These are phyloP conservation scores for Nidula niveotomentosa DNA, from an alignment of 1,284 basidiomycete species.

Conservation along the genomic window DNA sequence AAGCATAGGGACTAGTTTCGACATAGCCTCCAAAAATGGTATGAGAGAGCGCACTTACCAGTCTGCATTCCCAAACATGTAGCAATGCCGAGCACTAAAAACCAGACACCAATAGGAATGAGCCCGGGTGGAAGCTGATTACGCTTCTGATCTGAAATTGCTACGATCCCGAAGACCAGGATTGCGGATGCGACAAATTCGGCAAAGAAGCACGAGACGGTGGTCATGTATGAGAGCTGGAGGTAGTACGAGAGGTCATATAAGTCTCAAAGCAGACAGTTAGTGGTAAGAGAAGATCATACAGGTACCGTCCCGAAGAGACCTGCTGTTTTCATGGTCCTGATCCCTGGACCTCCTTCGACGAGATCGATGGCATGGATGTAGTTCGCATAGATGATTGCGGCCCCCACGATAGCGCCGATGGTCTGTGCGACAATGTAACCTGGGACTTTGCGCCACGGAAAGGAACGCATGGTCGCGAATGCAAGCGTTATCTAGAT, in stretches of 20 bases:
- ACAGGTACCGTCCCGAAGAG: conserved; percentile 42
- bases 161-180: conserved; percentile 26
- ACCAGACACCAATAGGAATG: conserved; percentile 43
- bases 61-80: conserved; percentile 47
- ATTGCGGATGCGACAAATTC: conserved; percentile 36
- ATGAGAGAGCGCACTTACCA: conserved; percentile 4
- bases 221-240: conserved; percentile 22
- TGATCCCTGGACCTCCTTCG: conserved; percentile 35
- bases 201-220: conserved; percentile 27
- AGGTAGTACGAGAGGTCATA: neutral
- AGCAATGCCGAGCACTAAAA: conserved; percentile 44
- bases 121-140: conserved; percentile 22
- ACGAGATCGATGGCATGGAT: conserved; percentile 42
- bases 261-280: neutral
- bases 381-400: conserved; percentile 47
- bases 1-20: neutral
- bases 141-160: conserved; percentile 9
- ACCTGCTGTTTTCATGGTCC: conserved; percentile 40
- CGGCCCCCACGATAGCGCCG: conserved; percentile 42
- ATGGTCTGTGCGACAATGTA: conserved; percentile 47
- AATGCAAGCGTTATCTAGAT: conserved; percentile 48
- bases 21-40: neutral
- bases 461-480: conserved; percentile 62
- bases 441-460: conserved; percentile 63
- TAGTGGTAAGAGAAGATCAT: conserved; percentile 10